Conservation (phyloP, 192 early-diverging fungal genomes). For the Umbelopsis sp. region DNA sequence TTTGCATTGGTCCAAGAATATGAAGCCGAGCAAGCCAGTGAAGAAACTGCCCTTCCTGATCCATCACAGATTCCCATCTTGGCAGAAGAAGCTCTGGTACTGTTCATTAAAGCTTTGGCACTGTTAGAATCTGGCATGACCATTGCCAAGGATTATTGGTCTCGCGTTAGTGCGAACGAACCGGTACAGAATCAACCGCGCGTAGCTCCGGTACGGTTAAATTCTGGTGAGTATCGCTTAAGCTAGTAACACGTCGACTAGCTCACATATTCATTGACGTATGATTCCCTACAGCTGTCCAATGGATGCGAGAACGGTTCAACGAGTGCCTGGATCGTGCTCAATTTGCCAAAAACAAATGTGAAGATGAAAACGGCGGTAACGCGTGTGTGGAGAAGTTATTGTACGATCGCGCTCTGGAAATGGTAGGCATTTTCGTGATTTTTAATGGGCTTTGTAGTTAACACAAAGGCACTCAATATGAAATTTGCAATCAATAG, state of each 20-base stretch:
- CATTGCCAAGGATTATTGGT: conserved; percentile 60
- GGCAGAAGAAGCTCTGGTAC: conserved; percentile 70
- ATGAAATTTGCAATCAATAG: conserved; percentile 27
- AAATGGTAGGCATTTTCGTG: conserved; percentile 49
- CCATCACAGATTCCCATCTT: conserved; percentile 43
- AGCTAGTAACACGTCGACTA: not conserved
- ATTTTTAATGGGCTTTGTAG: not conserved
- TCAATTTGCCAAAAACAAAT: conserved; percentile 59
- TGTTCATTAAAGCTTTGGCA: conserved; percentile 70
- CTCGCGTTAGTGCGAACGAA: conserved; percentile 45
- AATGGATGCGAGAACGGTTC: conserved; percentile 90
- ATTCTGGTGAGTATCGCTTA: conserved; percentile 29
- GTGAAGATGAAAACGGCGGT: conserved; percentile 53
- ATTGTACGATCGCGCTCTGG: conserved; percentile 74
- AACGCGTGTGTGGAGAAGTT: conserved; percentile 66
- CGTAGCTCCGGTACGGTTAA: conserved; percentile 42
- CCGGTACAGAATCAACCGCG: conserved; percentile 29
- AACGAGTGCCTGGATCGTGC: conserved; percentile 91
- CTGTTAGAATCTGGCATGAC: conserved; percentile 62
- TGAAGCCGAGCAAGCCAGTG: conserved; percentile 39
- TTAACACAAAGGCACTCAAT: not conserved
- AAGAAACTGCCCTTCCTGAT: conserved; percentile 9
- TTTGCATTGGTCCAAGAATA: conserved; percentile 45
- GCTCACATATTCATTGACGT: not conserved
- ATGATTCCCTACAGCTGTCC: conserved; percentile 54